Evolutionary conservation across 805 yeast genomes (phyloP).

Genomic region (Schwanniomyces sp.): DNA sequence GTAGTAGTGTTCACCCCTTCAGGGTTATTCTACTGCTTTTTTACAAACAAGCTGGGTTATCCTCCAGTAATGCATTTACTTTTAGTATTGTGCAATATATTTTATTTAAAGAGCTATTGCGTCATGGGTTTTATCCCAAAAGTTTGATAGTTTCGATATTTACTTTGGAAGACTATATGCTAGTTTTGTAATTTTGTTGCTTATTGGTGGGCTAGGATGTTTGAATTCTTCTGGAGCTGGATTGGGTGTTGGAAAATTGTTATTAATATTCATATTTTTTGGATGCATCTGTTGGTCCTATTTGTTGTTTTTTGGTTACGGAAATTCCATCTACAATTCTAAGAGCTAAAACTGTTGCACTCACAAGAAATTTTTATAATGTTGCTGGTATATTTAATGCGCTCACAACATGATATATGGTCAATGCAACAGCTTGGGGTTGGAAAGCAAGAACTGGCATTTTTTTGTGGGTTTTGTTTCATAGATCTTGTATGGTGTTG

Average conservation of each 20-base stretch:
- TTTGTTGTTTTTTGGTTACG: conserved; percentile 36
- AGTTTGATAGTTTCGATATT: conserved; percentile 39
- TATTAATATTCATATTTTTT: conserved; percentile 18
- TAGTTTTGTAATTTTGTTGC: conserved; percentile 31
- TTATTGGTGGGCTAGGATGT: conserved; percentile 38
- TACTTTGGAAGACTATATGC: conserved; percentile 35
- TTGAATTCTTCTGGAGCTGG: conserved; percentile 23
- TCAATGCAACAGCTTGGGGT: conserved; percentile 47
- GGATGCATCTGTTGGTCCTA: conserved; percentile 28
- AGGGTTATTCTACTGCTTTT: conserved; percentile 37
- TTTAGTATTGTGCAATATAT: conserved; percentile 33
- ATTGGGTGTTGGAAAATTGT: conserved; percentile 15
- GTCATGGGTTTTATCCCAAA: conserved; percentile 30
- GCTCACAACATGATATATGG: conserved; percentile 49
- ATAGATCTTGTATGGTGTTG: conserved; percentile 18
- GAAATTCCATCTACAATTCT: conserved; percentile 41
- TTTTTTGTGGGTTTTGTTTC: conserved; percentile 37
- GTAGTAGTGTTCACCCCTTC: conserved; percentile 40
- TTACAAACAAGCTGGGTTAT: conserved; percentile 36
- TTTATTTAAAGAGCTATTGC: conserved; percentile 24
- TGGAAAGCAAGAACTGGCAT: conserved; percentile 52
- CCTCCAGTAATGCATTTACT: conserved; percentile 18
- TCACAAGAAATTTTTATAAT: conserved; percentile 31
- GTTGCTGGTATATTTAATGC: conserved; percentile 30
- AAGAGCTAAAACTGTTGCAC: conserved; percentile 41